A percentile compares a stretch with the other conserved stretches of the same genome.
Evolutionary conservation across 495 filamentous ascomycete genomes (phyloP).

Genomic region (Choiromyces venosus): DNA sequence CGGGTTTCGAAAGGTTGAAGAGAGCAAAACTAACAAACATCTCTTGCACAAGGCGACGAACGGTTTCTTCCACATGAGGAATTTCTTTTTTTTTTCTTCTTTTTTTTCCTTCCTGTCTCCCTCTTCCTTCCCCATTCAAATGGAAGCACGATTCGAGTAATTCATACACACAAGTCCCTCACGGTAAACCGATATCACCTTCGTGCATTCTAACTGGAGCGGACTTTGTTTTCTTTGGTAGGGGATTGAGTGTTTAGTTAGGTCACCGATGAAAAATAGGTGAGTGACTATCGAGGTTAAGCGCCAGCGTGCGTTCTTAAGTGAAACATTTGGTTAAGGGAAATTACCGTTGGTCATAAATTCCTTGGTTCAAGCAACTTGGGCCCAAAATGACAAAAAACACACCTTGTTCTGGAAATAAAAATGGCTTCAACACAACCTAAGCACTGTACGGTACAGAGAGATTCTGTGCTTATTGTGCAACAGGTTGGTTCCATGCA

Average conservation of each 20-base stretch:
- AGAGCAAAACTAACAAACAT: not conserved
- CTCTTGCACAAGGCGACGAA: not conserved
- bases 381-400: no score
- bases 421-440: no score
- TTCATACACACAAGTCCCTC: not conserved
- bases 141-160: no score
- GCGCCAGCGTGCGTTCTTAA: no score
- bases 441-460: no score
- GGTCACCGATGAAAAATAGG: not conserved
- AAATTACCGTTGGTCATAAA: no score
- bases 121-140: not conserved
- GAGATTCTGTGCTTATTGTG: no score
- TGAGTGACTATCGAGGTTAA: no score
- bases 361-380: no score
- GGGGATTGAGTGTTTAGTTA: not conserved
- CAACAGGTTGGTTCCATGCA: no score
- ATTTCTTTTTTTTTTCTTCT: not conserved
- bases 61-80: not conserved
- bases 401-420: no score
- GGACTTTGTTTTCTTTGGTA: not conserved
- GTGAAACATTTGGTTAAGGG: no score
- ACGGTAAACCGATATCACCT: not conserved
- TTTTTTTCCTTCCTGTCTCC: not conserved
- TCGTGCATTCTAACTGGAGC: not conserved
- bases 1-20: not conserved